Conservation (phyloP, 2,329 filamentous ascomycete genomes). For the Ophiostoma piceae region DNA sequence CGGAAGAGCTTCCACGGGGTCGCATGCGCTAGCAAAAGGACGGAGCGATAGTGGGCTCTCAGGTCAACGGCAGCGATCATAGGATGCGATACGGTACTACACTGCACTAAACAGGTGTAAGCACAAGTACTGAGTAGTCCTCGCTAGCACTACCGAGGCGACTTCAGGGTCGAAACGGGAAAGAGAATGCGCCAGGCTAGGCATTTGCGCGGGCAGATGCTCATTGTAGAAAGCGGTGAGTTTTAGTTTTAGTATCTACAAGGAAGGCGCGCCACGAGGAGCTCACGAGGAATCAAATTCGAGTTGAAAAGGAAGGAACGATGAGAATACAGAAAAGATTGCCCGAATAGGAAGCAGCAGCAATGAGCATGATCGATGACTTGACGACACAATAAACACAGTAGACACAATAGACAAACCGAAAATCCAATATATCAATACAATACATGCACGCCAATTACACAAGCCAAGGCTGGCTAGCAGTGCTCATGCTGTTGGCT, state of each 20-base stretch:
- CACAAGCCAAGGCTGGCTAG: not conserved
- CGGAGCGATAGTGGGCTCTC: not conserved
- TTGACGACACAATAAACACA: no score
- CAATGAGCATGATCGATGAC: no score
- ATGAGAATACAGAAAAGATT: not conserved
- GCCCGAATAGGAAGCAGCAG: not conserved
- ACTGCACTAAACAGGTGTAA: no score
- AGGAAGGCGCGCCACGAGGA: not conserved
- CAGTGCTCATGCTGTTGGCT: no score
- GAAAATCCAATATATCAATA: not conserved
- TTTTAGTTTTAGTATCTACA: not conserved
- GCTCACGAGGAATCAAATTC: no score
- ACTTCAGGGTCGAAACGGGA: slow-evolving; percentile 10
- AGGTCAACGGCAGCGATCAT: not conserved
- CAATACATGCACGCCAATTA: not conserved
- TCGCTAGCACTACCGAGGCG: not conserved
- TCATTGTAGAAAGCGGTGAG: not conserved
- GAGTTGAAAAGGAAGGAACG: no score
- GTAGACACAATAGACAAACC: no score
- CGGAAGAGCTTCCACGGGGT: no score
- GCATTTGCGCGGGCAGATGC: not conserved
- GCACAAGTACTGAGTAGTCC: not conserved
- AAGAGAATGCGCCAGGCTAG: slow-evolving; percentile 11
- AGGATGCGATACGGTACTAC: not conserved
- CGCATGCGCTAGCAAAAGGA: no score